Evolutionary conservation across 176 grass and related monocot genomes (phyloP).

Genomic region (Typha latifolia): DNA sequence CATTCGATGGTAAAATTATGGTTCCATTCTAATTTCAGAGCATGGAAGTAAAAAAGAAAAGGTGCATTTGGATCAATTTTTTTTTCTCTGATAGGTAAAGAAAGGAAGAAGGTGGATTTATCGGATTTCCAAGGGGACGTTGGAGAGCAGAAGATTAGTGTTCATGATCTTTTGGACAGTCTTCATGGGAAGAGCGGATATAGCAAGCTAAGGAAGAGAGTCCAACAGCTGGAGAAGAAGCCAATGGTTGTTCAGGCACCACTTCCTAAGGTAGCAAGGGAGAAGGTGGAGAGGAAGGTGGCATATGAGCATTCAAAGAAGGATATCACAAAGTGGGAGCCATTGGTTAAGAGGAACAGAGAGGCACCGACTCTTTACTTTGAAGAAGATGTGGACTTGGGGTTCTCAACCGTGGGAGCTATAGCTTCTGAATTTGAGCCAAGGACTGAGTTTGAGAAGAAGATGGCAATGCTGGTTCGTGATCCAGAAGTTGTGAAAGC

Average conservation of each 20-base stretch:
- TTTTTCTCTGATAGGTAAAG: conserved; percentile 27
- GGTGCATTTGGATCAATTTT: not conserved
- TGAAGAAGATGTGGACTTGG: conserved; percentile 65
- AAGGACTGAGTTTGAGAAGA: conserved; percentile 65
- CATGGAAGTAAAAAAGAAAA: not conserved
- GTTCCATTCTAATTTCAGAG: conserved; percentile 1
- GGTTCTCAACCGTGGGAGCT: conserved; percentile 50
- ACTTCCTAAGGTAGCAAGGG: conserved; percentile 52
- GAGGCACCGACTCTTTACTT: conserved; percentile 71
- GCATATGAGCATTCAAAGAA: conserved; percentile 27
- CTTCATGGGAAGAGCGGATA: conserved; percentile 65
- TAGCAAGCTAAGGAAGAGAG: conserved; percentile 68
- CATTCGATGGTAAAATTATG: conserved; percentile 54
- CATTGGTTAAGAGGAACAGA: conserved; percentile 47
- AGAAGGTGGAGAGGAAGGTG: conserved; percentile 48
- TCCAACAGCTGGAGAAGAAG: conserved; percentile 54
- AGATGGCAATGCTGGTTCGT: conserved; percentile 44
- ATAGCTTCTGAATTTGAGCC: conserved; percentile 78
- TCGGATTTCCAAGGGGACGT: conserved; percentile 35
- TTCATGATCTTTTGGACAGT: conserved; percentile 76
- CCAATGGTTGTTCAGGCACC: conserved; percentile 41
- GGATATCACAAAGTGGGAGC: conserved; percentile 66
- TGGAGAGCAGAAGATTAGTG: conserved; percentile 35
- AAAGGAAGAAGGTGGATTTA: conserved; percentile 45
- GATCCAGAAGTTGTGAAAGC: conserved; percentile 55